Evolutionary conservation across 2,329 filamentous ascomycete species (phyloP), one percentile per base, ranked within the genome.

Genomic region (Ceratocystis alfenasii): DNA sequence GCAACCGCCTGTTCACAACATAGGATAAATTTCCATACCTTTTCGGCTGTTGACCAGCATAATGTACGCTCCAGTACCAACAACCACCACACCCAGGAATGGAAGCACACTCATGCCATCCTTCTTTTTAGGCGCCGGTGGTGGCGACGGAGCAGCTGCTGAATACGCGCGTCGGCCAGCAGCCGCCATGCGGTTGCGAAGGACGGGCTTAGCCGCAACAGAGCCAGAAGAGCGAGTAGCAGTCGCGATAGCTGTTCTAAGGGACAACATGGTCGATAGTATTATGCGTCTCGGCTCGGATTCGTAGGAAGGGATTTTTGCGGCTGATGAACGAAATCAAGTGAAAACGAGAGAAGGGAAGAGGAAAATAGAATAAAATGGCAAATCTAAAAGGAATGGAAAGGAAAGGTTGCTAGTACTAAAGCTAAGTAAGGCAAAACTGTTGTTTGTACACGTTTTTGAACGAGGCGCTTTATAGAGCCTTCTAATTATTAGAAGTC

Each of bases 1-100:
- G 36, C 36, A 41, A 41, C 36, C 36, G 36, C 36, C 3, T 41
- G 1, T 15, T 41, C 36, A 41, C 36, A 15, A 12, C 36, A 41
- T 12, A 15, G 1, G 3, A 41, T 15, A 2, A 41, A 41, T 41
- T 41, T 41, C 36, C 57, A 75, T 68, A 82, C 81, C 78, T 74
- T 76, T 77, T 69, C 77, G 79, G 69, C 73, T 74, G 68, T 82
- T 80, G 62, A 80, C 78, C 57, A 84, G 73, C 45, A 78, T 72
- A 41, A 79, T 73, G 72, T 83, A 84, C 28, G 78, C 80, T 15
- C 76, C 77, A 6, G 64, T 68, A 25, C 64, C 63, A 8, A 65
- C 22, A 33, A 20, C 66, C 60, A 68, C 60, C 41, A 68, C 44
- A 8, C 64, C 64, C 3, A 68, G 33, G 33, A 68, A 68, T 22